phyloP scores from a whole-genome alignment of 2,329 filamentous ascomycete species.

The Lecanoromycetidae sp. region DNA sequence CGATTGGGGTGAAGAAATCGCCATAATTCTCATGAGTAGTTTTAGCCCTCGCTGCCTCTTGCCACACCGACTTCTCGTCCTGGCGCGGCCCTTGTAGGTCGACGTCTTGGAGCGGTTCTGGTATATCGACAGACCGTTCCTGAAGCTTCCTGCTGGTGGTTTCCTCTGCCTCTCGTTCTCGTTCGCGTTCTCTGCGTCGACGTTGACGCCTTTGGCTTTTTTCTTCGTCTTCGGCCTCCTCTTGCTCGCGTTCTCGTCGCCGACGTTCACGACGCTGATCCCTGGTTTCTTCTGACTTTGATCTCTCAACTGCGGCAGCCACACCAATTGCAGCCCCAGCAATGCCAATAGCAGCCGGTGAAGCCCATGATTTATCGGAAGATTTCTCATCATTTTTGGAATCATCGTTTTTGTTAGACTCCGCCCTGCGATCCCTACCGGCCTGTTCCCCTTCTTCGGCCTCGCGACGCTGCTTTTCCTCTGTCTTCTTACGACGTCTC shows the following conservation, averaged over 20 bases:
- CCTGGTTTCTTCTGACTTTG: conserved; percentile 23
- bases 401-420: neutral
- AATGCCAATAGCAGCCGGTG: conserved; percentile 35
- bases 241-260: conserved; percentile 15
- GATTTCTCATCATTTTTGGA: neutral
- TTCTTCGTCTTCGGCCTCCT: conserved; percentile 23
- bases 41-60: conserved; percentile 10
- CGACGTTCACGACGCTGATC: conserved; percentile 24
- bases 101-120: neutral
- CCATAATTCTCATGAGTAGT: conserved; percentile 17
- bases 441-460: conserved; percentile 6
- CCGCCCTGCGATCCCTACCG: conserved; percentile 26
- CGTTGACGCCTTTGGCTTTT: conserved; percentile 14
- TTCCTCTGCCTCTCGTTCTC: conserved; percentile 1
- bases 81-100: conserved; percentile 4
- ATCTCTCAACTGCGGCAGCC: conserved; percentile 31
- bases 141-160: neutral
- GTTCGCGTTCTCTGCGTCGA: conserved; percentile 8
- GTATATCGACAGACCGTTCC: neutral
- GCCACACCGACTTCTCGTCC: conserved; percentile 12
- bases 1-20: conserved; percentile 16
- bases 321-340: conserved; percentile 41
- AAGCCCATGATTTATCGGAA: conserved; percentile 22
- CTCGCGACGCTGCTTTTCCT: conserved; percentile 21
- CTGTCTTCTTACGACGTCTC: conserved; percentile 21